phyloP scores from a whole-genome alignment of 1,284 basidiomycete genomes.

The Apiotrichum brassicae region DNA sequence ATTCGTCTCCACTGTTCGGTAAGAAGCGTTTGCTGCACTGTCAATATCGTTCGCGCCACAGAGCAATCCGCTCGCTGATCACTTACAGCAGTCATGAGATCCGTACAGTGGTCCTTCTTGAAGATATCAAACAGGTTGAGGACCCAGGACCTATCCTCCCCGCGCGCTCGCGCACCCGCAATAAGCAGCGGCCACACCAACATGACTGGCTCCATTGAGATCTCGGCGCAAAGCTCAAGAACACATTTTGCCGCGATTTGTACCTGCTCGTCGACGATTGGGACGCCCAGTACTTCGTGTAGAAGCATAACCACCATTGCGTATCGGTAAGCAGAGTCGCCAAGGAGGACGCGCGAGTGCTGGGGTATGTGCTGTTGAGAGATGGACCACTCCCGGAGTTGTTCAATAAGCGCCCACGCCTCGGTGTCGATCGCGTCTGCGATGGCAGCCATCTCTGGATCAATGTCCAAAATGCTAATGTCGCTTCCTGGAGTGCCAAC shows the following conservation, averaged over 20 bases:
- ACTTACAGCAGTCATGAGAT: conserved; percentile 16
- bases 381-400: conserved; percentile 11
- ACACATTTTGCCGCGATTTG: conserved; percentile 13
- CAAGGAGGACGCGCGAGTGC: conserved; percentile 14
- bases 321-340: conserved; percentile 20
- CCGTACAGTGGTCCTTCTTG: conserved; percentile 13
- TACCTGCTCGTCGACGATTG: background rate
- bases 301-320: conserved; percentile 12
- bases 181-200: conserved; percentile 22
- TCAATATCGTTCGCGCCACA: background rate
- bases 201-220: conserved; percentile 16
- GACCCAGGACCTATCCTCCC: conserved; percentile 11
- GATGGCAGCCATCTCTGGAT: conserved; percentile 3
- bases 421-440: conserved; percentile 5
- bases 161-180: conserved; percentile 11
- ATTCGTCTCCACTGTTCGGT: conserved; percentile 14
- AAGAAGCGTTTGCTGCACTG: conserved; percentile 6
- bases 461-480: background rate
- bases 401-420: conserved; percentile 4
- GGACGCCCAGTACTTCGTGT: conserved; percentile 11
- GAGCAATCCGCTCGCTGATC: background rate
- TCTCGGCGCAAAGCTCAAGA: conserved; percentile 22
- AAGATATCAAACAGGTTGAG: conserved; percentile 9
- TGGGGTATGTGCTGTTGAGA: conserved; percentile 5
- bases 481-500: background rate